A percentile compares a stretch with the other conserved stretches of the same genome.
phyloP scores from a whole-genome alignment of 1,284 basidiomycete genomes.

The Spongispora temasekensis region DNA sequence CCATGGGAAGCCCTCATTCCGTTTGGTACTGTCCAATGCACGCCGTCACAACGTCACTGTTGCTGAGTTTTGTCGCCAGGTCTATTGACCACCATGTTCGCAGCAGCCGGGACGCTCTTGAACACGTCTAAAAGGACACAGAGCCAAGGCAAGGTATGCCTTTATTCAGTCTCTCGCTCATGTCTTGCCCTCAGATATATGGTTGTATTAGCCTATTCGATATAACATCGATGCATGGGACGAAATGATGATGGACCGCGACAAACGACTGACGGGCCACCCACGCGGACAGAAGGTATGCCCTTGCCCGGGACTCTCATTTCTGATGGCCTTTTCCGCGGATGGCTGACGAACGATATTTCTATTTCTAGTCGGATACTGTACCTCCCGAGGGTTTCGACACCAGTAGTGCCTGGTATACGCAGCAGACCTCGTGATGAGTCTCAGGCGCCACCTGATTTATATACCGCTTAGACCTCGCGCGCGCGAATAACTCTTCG shows the following conservation, averaged over 20 bases:
- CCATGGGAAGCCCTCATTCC: constrained; percentile 96
- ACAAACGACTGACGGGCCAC: constrained; percentile 87
- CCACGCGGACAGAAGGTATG: constrained; percentile 74
- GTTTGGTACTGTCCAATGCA: constrained; percentile 61
- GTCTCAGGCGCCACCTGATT: background rate
- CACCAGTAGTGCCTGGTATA: constrained; percentile 79
- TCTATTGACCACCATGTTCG: constrained; percentile 87
- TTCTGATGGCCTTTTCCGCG: constrained; percentile 1
- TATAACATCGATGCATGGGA: constrained; percentile 90
- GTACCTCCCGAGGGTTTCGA: constrained; percentile 73
- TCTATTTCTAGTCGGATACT: constrained; percentile 61
- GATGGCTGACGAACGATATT: background rate
- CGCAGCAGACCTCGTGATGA: constrained; percentile 48
- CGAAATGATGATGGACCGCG: constrained; percentile 92
- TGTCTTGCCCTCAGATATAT: constrained; percentile 1
- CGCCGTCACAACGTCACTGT: rapidly evolving
- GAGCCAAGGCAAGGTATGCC: constrained; percentile 85
- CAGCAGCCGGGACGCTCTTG: constrained; percentile 82
- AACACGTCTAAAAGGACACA: constrained; percentile 75
- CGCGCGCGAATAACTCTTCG: background rate
- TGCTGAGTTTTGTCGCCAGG: constrained; percentile 45
- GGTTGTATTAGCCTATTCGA: constrained; percentile 66
- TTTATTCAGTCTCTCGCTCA: background rate
- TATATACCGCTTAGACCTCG: constrained; percentile 23
- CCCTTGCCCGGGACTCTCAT: background rate